phyloP scores from a whole-genome alignment of 768 basidiomycete species.

The Hericium erinaceus region DNA sequence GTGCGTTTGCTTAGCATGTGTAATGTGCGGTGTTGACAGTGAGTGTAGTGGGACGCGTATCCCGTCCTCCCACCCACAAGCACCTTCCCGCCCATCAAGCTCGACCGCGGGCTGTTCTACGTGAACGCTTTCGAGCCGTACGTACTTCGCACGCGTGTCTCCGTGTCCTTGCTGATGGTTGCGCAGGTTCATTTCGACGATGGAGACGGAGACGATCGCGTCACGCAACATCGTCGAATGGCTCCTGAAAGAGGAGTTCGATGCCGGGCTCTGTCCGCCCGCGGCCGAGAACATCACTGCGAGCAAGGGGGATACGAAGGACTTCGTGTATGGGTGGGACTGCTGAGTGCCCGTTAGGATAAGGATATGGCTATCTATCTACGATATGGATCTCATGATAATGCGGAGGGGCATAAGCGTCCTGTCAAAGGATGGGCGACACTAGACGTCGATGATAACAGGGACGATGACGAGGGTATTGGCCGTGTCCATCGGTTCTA shows the following conservation, averaged over 20 bases:
- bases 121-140: conserved; percentile 89
- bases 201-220: conserved; percentile 88
- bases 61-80: conserved; percentile 60
- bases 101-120: conserved; percentile 78
- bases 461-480: not conserved
- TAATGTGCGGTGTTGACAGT: conserved; percentile 1
- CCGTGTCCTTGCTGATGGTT: not conserved
- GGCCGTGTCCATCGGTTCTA: not conserved
- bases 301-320: conserved; percentile 2
- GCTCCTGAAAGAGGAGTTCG: conserved; percentile 64
- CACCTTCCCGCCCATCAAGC: conserved; percentile 67
- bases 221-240: conserved; percentile 79
- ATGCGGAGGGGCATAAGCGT: not conserved
- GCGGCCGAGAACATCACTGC: conserved; percentile 11
- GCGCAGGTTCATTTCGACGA: conserved; percentile 72
- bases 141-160: conserved; percentile 21
- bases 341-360: conserved; percentile 4
- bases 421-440: not conserved
- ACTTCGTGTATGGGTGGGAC: conserved; percentile 17
- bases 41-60: conserved; percentile 67
- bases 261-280: conserved; percentile 51
- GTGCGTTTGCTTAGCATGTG: conserved; percentile 23
- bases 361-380: not conserved
- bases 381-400: not conserved
- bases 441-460: not conserved